Evolutionary conservation across 2,329 filamentous ascomycete genomes (phyloP), one percentile per base, ranked within the genome.

Genomic region (Aspergillus sp.): DNA sequence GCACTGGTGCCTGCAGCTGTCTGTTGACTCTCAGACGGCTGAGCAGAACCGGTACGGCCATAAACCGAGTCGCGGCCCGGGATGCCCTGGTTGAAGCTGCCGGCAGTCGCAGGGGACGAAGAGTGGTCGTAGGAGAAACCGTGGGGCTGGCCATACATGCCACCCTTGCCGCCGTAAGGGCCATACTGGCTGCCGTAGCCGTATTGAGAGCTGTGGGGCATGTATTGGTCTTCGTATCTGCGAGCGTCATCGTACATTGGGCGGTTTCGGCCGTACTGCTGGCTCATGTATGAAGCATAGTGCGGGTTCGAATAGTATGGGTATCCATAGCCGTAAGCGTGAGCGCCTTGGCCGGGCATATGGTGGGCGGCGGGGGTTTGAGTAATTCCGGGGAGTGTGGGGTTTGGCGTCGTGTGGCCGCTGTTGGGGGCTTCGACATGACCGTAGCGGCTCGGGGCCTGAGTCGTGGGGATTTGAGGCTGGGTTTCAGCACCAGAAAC

Each of bases 391-490:
- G 82, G 81, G 58, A 85, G 74, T 41, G 88, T 82, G 26, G 93
- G 92, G 78, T 96, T 95, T 36, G 93, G 93, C 2, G 93, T 97
- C 68, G 89, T 93, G 74, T 95, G 89, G 44, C 92, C 93, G 72
- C 91, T 96, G 78, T 89, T 91, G 68, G 92, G 90, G 55, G 96
- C 91, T 61, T 85, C 81, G 59, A 82, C 72, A 77, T 87, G 79
- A 48, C 77, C 83, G 68, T 88, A 88, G 65, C 88, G 89, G 72
- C 86, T 90, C 72, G 93, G 90, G 39, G 89, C 86, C 72, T 91
- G 92, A 83, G 87, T 78, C 70, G 84, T 80, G 81, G 89, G 62
- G 80, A 77, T 67, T 56, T 81, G 79, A 66, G 81, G 82, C 77
- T 76, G 83, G 74, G 78, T 85, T 80, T 88, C 85, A 58, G 78